Evolutionary conservation across 257 asterid species (phyloP).

Genomic region (Fraxinus pennsylvanica): DNA sequence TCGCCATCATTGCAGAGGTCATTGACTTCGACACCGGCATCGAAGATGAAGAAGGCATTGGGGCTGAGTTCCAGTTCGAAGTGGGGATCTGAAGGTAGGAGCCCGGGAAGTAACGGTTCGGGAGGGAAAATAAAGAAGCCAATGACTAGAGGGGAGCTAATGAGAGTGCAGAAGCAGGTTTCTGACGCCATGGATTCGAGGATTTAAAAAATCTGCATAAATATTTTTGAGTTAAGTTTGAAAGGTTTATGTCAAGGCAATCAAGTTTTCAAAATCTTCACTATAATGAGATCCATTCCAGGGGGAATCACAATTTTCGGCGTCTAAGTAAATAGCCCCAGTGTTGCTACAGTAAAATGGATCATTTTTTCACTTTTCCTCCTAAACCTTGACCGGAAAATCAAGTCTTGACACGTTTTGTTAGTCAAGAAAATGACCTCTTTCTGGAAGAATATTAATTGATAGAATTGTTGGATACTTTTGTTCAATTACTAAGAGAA

Average conservation of each 20-base stretch:
- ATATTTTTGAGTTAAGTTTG: too few species aligned
- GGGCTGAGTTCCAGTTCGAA: too few species aligned
- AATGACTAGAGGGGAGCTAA: conserved; percentile 72
- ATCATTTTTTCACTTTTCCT: background rate
- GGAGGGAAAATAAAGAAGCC: conserved; percentile 39
- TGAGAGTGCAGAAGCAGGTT: too few species aligned
- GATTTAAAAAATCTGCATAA: too few species aligned
- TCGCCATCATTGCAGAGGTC: too few species aligned
- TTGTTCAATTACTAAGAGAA: background rate
- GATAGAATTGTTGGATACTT: background rate
- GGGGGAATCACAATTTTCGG: background rate
- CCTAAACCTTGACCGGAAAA: background rate
- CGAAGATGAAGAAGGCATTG: too few species aligned
- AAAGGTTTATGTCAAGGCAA: too few species aligned
- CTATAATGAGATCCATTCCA: background rate
- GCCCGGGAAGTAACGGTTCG: too few species aligned
- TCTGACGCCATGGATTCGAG: too few species aligned
- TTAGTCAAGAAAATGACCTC: background rate
- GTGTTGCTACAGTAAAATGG: background rate
- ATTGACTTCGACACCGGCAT: too few species aligned
- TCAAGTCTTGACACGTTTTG: background rate
- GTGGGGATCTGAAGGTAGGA: too few species aligned
- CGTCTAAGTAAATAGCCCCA: background rate
- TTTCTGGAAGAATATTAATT: background rate
- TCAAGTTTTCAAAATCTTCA: too few species aligned